Conservation (phyloP, 2,329 filamentous ascomycete species). For the Periconia digitata region DNA sequence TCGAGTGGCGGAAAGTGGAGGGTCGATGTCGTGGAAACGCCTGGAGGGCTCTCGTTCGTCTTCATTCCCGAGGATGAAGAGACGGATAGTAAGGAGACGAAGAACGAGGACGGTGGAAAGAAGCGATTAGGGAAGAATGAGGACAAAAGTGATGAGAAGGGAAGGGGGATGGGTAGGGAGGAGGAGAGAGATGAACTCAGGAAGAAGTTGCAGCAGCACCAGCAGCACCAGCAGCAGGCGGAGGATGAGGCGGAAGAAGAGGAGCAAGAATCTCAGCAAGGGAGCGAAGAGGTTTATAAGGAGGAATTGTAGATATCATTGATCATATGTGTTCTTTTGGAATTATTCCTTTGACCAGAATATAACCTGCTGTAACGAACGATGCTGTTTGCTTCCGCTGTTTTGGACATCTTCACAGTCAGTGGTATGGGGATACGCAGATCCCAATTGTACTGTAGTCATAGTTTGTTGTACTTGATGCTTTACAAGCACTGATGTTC, state of each 20-base stretch:
- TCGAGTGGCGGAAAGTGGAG: conserved; percentile 71
- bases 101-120: conserved; percentile 17
- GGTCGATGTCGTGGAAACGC: conserved; percentile 74
- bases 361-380: too few species aligned
- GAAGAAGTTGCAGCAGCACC: conserved; percentile 10
- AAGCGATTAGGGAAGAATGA: conserved; percentile 49
- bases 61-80: conserved; percentile 61
- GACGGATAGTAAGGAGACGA: conserved; percentile 39
- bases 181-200: conserved; percentile 16
- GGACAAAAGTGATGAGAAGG: conserved; percentile 26
- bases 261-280: too few species aligned
- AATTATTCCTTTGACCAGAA: too few species aligned
- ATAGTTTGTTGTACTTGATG: too few species aligned
- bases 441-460: too few species aligned
- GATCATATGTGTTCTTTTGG: too few species aligned
- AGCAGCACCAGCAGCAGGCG: conserved; percentile 1
- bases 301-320: conserved; percentile 39
- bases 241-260: conserved; percentile 23
- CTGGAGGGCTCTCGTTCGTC: conserved; percentile 59
- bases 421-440: too few species aligned
- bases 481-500: too few species aligned
- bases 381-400: too few species aligned
- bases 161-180: conserved; percentile 39
- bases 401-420: too few species aligned
- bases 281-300: conserved; percentile 45